Percentiles rank a stretch among this genome's conserved stretches.
phyloP scores from a whole-genome alignment of 495 filamentous ascomycete species.

The Glarea lozoyensis region DNA sequence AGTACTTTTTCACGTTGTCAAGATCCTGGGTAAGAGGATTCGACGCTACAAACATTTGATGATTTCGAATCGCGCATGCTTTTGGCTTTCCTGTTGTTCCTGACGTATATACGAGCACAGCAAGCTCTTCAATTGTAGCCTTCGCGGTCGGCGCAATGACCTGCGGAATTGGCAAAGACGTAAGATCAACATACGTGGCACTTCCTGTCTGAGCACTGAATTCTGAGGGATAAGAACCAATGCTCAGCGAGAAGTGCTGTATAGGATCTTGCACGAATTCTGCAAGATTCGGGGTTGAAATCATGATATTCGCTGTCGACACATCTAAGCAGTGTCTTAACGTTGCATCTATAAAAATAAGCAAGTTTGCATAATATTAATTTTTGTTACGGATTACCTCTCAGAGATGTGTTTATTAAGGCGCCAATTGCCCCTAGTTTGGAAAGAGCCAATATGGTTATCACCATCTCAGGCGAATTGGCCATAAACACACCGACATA shows the following conservation, averaged over 20 bases:
- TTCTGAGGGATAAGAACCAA: conserved; percentile 29
- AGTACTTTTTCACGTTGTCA: conserved; percentile 32
- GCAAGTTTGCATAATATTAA: too few species aligned
- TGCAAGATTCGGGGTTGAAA: conserved; percentile 38
- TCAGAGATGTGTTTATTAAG: conserved; percentile 19
- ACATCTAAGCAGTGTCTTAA: conserved; percentile 19
- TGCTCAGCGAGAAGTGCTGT: conserved; percentile 31
- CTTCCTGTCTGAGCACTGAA: neutral
- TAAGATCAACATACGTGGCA: conserved; percentile 2
- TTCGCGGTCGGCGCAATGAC: conserved; percentile 24
- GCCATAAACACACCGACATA: conserved; percentile 39
- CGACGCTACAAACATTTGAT: conserved; percentile 22
- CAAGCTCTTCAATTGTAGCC: conserved; percentile 16
- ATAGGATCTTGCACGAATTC: conserved; percentile 26
- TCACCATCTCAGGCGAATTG: conserved; percentile 20
- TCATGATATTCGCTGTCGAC: conserved; percentile 13
- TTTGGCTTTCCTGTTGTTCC: conserved; percentile 24
- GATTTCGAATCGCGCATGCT: conserved; percentile 19
- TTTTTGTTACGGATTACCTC: too few species aligned
- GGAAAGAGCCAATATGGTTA: conserved; percentile 14
- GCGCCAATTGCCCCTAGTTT: conserved; percentile 15
- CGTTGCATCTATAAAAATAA: conserved; percentile 38
- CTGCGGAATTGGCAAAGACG: conserved; percentile 1
- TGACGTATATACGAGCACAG: conserved; percentile 17
- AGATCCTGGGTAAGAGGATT: conserved; percentile 29